A percentile compares a stretch with the other conserved stretches of the same genome.
phyloP scores from a whole-genome alignment of 441 rosid genomes.

The Syzygium malaccense region DNA sequence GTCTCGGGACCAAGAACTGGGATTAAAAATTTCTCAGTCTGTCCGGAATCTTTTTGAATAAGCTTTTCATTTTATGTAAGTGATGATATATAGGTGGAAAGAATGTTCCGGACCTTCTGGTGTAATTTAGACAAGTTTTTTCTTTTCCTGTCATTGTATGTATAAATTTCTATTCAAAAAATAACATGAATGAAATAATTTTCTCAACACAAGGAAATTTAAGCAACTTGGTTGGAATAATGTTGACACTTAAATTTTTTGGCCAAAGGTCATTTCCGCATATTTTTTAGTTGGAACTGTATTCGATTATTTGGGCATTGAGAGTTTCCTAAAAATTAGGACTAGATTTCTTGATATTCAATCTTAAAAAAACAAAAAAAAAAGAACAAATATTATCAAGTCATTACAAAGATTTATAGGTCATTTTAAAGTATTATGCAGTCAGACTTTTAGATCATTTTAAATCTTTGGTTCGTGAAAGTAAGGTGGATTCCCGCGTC shows the following conservation, averaged over 20 bases:
- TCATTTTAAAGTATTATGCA: not conserved
- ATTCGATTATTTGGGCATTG: not conserved
- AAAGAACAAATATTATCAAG: not conserved
- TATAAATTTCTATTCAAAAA: no score
- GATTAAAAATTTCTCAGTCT: not conserved
- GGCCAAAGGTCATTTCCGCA: rapidly evolving
- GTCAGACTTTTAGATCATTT: not conserved
- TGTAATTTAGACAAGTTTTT: not conserved
- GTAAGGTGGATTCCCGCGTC: not conserved
- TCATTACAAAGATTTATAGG: not conserved
- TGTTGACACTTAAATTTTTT: not conserved
- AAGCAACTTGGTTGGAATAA: not conserved
- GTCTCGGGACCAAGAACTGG: not conserved
- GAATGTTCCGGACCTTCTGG: not conserved
- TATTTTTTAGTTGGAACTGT: not conserved
- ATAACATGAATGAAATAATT: not conserved
- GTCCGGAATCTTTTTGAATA: not conserved
- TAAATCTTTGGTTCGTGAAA: not conserved
- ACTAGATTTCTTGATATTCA: not conserved
- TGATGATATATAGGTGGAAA: not conserved
- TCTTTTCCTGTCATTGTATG: not conserved
- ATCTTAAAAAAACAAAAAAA: not conserved
- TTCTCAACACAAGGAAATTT: not conserved
- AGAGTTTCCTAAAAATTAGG: not conserved
- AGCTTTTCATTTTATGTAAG: not conserved